Evolutionary conservation across 2,329 filamentous ascomycete genomes (phyloP), one percentile per base, ranked within the genome.

Genomic region (Monascus ruber): DNA sequence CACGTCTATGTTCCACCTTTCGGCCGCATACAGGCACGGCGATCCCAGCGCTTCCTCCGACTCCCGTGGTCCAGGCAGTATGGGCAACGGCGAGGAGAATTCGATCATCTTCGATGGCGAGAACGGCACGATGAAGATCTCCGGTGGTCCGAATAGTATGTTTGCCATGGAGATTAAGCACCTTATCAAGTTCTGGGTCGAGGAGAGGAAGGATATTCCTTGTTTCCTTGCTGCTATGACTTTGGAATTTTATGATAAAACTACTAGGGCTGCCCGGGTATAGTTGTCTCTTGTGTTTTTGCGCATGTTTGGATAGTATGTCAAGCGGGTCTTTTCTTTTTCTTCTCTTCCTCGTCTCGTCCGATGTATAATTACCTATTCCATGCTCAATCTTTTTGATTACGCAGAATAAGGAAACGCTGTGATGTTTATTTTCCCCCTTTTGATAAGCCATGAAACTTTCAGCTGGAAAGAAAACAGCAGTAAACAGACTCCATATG

Each of bases 51-150:
- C 72, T 5, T 77, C 83, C 40, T 79, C 83, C 54, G 77, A 85
- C 58, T 52, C 58, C 5, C 45, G 51, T 10, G 63, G 62, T 1
- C 55, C 59, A 1, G 65, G 62, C 4, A 65, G 61, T 45, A 65
- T 65, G 64, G 62, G 63, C 33, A 62, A 65, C 26, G 64, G 63
- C 4, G 67, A 70, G 43, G 70, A 71, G 46, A 76, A 77, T 44
- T 74, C 68, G 4, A 79, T 79, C 34, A 78, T 94, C 0, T 95
- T 95, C 59, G 87, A 94, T 62, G 87, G 87, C 37, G 87, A 95
- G 65, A 80, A 83, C 42, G 91, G 89, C 5, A 95, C 88, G 1
- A 98, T 98, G 91, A 98, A 98, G 72, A 84, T 98, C 41, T 85
- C 82, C 28, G 91, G 91, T 1, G 91, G 91, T 0, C 85, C 87